A percentile compares a stretch with the other conserved stretches of the same genome.
phyloP scores from a whole-genome alignment of 2,329 filamentous ascomycete species.

The Hypoxylon sp. region DNA sequence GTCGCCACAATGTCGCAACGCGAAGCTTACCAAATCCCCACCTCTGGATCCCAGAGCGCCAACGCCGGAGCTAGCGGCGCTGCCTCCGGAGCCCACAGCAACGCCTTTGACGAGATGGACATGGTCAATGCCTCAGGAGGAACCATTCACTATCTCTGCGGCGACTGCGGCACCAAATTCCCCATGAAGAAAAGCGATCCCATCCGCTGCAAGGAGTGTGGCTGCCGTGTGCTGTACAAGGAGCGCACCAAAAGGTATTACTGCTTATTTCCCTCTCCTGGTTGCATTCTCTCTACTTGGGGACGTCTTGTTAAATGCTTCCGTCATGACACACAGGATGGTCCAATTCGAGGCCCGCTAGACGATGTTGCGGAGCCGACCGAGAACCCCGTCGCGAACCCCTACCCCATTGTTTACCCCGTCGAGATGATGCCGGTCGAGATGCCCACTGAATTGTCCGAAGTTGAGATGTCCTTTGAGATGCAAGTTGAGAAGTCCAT shows the following conservation, averaged over 20 bases:
- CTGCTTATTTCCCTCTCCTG: neutral
- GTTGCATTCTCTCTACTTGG: neutral
- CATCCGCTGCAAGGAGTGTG: conserved; percentile 92
- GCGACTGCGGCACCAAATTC: conserved; percentile 86
- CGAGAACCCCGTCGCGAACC: neutral
- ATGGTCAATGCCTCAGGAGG: conserved; percentile 62
- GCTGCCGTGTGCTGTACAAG: conserved; percentile 96
- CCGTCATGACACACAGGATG: conserved; percentile 74
- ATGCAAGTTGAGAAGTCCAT: no score
- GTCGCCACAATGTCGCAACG: conserved; percentile 65
- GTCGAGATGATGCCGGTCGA: neutral
- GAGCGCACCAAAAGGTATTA: conserved; percentile 92
- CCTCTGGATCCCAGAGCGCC: conserved; percentile 57
- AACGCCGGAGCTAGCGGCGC: conserved; percentile 59
- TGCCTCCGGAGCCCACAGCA: conserved; percentile 56
- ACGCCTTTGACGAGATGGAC: conserved; percentile 56
- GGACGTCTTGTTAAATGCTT: neutral
- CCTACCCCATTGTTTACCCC: no score
- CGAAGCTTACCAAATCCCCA: conserved; percentile 83
- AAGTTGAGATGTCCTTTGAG: no score
- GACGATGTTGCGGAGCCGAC: conserved; percentile 43
- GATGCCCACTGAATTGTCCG: neutral
- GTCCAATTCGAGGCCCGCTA: conserved; percentile 97
- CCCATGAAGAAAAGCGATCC: conserved; percentile 82
- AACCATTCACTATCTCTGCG: conserved; percentile 80